Evolutionary conservation across 1,284 basidiomycete genomes (phyloP).

Genomic region (Sporisorium sorghi): DNA sequence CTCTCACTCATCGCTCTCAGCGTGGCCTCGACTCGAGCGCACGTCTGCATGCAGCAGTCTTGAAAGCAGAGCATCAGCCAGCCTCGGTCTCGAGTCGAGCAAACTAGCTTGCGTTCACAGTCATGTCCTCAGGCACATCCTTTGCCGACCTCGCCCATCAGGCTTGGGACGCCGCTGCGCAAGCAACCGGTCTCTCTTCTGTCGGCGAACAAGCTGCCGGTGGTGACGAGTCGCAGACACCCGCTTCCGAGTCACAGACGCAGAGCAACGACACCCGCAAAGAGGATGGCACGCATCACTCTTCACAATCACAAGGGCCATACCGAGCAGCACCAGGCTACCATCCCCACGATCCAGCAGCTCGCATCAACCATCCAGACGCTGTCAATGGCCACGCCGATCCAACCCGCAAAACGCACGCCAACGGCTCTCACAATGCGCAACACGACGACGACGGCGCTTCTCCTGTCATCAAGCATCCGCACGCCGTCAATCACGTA

Average conservation of each 20-base stretch:
- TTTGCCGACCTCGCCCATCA: slow-evolving; percentile 53
- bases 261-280: slow-evolving; percentile 1
- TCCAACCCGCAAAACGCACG: background rate
- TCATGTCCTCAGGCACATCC: slow-evolving; percentile 52
- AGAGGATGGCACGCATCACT: background rate
- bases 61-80: background rate
- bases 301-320: background rate
- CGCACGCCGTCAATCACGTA: background rate
- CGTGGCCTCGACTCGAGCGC: slow-evolving; percentile 2
- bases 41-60: background rate
- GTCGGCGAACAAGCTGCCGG: slow-evolving; percentile 6
- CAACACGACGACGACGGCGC: background rate
- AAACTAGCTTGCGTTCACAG: background rate
- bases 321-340: slow-evolving; percentile 47
- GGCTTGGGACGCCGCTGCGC: slow-evolving; percentile 42
- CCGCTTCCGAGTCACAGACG: background rate
- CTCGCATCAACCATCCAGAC: slow-evolving; percentile 47
- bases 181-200: slow-evolving; percentile 32
- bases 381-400: slow-evolving; percentile 18
- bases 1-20: background rate
- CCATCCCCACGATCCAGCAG: slow-evolving; percentile 47
- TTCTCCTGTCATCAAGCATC: slow-evolving; percentile 9
- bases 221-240: background rate
- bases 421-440: background rate
- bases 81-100: background rate